Conservation (phyloP, 1,139 yeast species). For the Keqinozyma sinolaborantium region DNA sequence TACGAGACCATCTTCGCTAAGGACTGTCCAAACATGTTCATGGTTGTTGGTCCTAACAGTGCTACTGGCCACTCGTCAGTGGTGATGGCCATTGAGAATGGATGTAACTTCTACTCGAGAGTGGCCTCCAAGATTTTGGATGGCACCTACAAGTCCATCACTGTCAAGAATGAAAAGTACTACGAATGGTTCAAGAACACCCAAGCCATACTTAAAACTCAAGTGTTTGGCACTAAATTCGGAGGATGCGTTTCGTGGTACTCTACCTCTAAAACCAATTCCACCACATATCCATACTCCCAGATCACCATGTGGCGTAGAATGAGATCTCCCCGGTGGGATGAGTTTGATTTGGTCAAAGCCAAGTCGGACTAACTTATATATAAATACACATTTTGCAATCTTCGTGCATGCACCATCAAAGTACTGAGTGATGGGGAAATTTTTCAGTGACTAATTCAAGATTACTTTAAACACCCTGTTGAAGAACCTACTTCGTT, state of each 20-base stretch:
- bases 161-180: constrained; percentile 31
- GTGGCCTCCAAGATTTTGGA: constrained; percentile 25
- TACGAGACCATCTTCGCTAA: constrained; percentile 33
- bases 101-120: constrained; percentile 20
- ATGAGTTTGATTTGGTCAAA: constrained; percentile 20
- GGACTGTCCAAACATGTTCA: constrained; percentile 34
- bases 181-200: constrained; percentile 30
- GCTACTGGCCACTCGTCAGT: constrained; percentile 46
- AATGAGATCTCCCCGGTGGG: constrained; percentile 24
- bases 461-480: background rate
- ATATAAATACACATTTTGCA: too few species aligned
- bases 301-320: constrained; percentile 32
- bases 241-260: constrained; percentile 49
- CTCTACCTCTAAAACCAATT: constrained; percentile 22
- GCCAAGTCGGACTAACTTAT: too few species aligned
- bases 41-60: constrained; percentile 41
- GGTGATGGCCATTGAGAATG: constrained; percentile 40
- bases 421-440: too few species aligned
- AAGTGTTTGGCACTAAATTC: constrained; percentile 38
- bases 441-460: background rate
- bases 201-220: constrained; percentile 23
- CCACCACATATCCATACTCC: constrained; percentile 38
- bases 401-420: background rate
- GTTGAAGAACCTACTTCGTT: background rate
- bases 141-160: constrained; percentile 26